phyloP scores from a whole-genome alignment of 257 asterid species.

The Solanum bulbocastanum region DNA sequence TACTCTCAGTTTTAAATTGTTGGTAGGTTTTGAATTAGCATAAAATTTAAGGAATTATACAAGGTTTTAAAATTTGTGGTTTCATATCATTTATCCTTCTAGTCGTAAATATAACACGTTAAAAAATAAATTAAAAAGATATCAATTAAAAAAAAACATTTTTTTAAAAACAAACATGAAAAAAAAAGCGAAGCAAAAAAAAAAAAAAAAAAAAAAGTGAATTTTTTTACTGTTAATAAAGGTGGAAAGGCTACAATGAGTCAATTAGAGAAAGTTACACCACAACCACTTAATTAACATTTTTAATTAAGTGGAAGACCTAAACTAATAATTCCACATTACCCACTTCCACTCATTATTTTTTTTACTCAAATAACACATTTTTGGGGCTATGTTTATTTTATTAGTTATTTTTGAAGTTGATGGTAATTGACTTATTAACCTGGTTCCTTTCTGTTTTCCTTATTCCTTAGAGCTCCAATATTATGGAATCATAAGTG shows the following conservation, averaged over 20 bases:
- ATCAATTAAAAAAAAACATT: neutral
- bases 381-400: neutral
- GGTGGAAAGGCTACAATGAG: neutral
- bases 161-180: neutral
- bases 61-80: neutral
- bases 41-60: no score
- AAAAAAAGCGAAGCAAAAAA: neutral
- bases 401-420: neutral
- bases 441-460: neutral
- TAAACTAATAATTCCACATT: neutral
- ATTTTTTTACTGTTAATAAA: neutral
- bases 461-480: neutral
- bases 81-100: neutral
- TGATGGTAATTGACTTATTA: neutral
- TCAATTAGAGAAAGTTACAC: neutral
- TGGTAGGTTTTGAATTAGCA: neutral
- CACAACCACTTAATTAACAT: neutral
- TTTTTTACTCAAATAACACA: neutral
- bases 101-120: accelerated
- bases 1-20: no score
- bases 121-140: no score
- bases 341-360: neutral
- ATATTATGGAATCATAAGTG: neutral
- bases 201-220: neutral
- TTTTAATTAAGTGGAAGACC: neutral